These are phyloP conservation scores for Arthrobotrys megalospora DNA, from an alignment of 2,329 filamentous ascomycete species.

Conservation along the genomic window DNA sequence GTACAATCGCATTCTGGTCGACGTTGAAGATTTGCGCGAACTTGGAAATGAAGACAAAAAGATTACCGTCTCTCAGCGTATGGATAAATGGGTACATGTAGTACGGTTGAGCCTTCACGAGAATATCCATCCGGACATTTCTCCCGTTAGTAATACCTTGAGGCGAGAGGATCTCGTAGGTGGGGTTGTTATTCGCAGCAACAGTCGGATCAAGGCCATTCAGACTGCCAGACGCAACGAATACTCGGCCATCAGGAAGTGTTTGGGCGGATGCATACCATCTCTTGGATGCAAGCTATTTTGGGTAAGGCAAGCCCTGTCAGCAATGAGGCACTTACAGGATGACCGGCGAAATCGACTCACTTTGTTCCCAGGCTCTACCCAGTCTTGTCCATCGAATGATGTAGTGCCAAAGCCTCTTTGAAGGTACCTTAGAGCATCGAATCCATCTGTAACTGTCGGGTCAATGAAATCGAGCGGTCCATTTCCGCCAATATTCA, in stretches of 20 bases:
- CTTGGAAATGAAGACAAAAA: conserved; percentile 74
- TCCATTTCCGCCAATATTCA: conserved; percentile 74
- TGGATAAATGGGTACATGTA: conserved; percentile 76
- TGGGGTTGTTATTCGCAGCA: conserved; percentile 75
- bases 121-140: conserved; percentile 72
- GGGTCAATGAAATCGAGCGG: conserved; percentile 73
- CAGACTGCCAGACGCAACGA: conserved; percentile 75
- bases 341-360: background rate
- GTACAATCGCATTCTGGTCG: conserved; percentile 68
- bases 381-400: conserved; percentile 72
- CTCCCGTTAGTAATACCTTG: conserved; percentile 70
- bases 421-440: conserved; percentile 73
- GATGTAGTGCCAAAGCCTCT: conserved; percentile 69
- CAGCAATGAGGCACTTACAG: background rate
- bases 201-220: conserved; percentile 74
- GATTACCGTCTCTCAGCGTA: conserved; percentile 72
- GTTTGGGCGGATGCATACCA: conserved; percentile 77
- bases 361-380: conserved; percentile 72
- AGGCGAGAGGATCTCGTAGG: conserved; percentile 74
- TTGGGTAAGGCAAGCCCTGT: background rate
- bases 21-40: conserved; percentile 74
- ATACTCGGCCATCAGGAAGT: conserved; percentile 73
- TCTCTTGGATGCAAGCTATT: conserved; percentile 70
- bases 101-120: conserved; percentile 74
- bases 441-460: conserved; percentile 74